Evolutionary conservation across 2,329 filamentous ascomycete genomes (phyloP).

Genomic region (Alternaria metachromatica): DNA sequence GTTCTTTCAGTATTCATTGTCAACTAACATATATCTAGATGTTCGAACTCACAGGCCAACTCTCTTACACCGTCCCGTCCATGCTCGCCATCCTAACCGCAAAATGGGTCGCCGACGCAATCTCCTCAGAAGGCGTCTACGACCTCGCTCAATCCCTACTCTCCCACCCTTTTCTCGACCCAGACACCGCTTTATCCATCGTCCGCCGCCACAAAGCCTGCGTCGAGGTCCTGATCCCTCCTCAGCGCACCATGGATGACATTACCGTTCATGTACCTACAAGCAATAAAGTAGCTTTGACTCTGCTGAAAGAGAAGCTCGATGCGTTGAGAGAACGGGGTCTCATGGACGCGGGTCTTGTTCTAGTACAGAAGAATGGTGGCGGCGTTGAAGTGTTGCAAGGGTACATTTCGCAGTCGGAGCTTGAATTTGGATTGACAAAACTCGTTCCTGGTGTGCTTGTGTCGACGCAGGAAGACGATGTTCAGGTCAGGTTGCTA

Average conservation of each 20-base stretch:
- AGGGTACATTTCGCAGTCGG: constrained; percentile 63
- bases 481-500: constrained; percentile 49
- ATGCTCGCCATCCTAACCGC: constrained; percentile 67
- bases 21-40: too few relatives aligned
- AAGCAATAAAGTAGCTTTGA: constrained; percentile 52
- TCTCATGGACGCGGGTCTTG: constrained; percentile 64
- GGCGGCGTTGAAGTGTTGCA: constrained; percentile 52
- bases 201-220: constrained; percentile 49
- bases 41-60: constrained; percentile 66
- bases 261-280: constrained; percentile 59
- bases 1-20: background rate
- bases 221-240: constrained; percentile 60
- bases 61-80: constrained; percentile 64
- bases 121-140: constrained; percentile 63
- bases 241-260: constrained; percentile 61
- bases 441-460: constrained; percentile 34
- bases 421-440: constrained; percentile 59
- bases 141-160: constrained; percentile 66
- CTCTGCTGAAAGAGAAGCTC: constrained; percentile 55
- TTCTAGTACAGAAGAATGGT: constrained; percentile 55
- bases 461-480: constrained; percentile 13
- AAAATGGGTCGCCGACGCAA: constrained; percentile 64
- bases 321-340: constrained; percentile 56
- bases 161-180: constrained; percentile 65
- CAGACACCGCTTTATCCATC: constrained; percentile 56